Base-by-base conservation (phyloP, 257 asterid genomes). In the Rubia yunnanensis region DNA sequence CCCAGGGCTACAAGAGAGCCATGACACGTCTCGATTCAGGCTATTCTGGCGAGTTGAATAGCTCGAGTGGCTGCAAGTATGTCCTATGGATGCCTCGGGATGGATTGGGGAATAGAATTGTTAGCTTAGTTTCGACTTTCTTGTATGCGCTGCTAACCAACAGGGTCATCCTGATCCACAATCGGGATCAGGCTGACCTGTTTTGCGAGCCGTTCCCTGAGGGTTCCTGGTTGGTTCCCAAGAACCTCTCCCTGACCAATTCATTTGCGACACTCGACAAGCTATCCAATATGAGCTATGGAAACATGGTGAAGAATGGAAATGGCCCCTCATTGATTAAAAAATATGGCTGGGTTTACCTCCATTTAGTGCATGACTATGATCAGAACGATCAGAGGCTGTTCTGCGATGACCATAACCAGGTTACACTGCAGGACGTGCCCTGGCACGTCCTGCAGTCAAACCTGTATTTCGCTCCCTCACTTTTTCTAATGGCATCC, bases 181-280 rank as follows among this genome's bases (percentile, higher is more conserved):
- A 39, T 14, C 52, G 17, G 8, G 96, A 87, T 52, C 80, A 73
- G 26, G 81, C 86, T 1, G 88, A 85, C 28, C 92, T 89, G 48
- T 89, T 92, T 71, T 89, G 98, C 6, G 96, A 89, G 65, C 98
- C 98, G 2, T 92, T 92, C 78, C 96, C 95, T 0, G 88, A 80
- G 30, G 72, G 38, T 27, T 87, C 98, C 14, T 92, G 98, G 97
- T 55, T 87, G 3, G 85, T 89, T 31, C 97, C 96, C 23, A 32
- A 73, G 50, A 88, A 87, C 62, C 87, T 89, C 71, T 89, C 97
- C 0, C 62, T 85, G 46, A 64, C 31, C 10, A 32, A 63, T 38
- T 66, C 79, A 24, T 84, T 89, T 68, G 63, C 35, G 5, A 61
- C 72, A 67, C 81, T 85, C 61, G 69, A 85, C 66, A 79, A 79